A percentile compares a stretch with the other conserved stretches of the same genome.
Conservation (phyloP, 2,329 filamentous ascomycete genomes). For the Fusarium sulawesiense region DNA sequence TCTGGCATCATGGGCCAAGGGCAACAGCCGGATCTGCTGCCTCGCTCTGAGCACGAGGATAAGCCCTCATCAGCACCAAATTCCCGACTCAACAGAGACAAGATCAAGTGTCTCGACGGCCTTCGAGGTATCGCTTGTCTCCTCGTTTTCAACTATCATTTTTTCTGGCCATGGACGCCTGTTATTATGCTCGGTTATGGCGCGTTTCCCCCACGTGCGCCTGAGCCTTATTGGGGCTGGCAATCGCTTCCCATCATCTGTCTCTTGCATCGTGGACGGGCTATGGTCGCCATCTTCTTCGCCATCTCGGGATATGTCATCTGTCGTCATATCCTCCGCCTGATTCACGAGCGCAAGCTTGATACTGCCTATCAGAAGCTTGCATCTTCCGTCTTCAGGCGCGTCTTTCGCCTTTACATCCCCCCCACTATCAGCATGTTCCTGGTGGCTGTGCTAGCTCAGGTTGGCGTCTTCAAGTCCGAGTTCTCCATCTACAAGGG, state of each 20-base stretch:
- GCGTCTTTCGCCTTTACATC: slow-evolving; percentile 55
- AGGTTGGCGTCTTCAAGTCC: slow-evolving; percentile 52
- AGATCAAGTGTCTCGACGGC: slow-evolving; percentile 55
- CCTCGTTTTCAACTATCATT: slow-evolving; percentile 58
- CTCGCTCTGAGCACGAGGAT: slow-evolving; percentile 28
- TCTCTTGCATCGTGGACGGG: slow-evolving; percentile 54
- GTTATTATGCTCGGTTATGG: slow-evolving; percentile 56
- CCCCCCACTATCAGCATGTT: slow-evolving; percentile 57
- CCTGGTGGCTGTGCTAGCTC: slow-evolving; percentile 53
- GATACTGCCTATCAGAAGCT: slow-evolving; percentile 53
- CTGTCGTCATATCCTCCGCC: slow-evolving; percentile 53
- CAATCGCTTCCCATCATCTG: slow-evolving; percentile 55
- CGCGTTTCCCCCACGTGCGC: slow-evolving; percentile 50
- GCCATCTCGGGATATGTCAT: slow-evolving; percentile 58
- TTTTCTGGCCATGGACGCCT: slow-evolving; percentile 56
- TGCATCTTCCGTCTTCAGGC: slow-evolving; percentile 53
- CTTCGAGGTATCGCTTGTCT: slow-evolving; percentile 57
- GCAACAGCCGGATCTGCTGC: slow-evolving; percentile 33
- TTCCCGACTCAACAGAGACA: slow-evolving; percentile 43
- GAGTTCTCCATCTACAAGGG: slow-evolving; percentile 53
- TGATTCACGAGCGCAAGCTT: slow-evolving; percentile 52
- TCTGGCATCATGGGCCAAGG: slow-evolving; percentile 32
- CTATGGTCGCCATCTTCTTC: slow-evolving; percentile 59
- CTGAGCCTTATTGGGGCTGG: slow-evolving; percentile 50
- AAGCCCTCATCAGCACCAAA: slow-evolving; percentile 16